Conservation (phyloP, 2,329 filamentous ascomycete genomes). For the Dactylellina parvicollis region DNA sequence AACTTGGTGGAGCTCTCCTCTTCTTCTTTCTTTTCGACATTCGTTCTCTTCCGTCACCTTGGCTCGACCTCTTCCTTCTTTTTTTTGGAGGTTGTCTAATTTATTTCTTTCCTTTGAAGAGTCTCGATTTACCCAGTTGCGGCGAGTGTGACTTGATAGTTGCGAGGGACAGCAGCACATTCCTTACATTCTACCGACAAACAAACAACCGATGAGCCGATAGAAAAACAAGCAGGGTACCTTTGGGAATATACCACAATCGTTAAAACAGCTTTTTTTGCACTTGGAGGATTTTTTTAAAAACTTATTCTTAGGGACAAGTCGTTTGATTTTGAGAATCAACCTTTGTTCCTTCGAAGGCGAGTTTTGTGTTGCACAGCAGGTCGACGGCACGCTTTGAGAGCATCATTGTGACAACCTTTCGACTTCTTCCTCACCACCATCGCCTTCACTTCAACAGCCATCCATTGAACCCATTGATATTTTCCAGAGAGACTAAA, state of each 20-base stretch:
- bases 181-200: slow-evolving; percentile 25
- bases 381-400: slow-evolving; percentile 27
- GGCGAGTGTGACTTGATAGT: not conserved
- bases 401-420: slow-evolving; percentile 5
- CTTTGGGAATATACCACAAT: not conserved
- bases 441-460: not conserved
- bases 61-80: not conserved
- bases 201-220: slow-evolving; percentile 26
- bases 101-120: not conserved
- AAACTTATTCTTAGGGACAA: not conserved
- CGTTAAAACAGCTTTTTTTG: slow-evolving; percentile 5
- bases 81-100: not conserved
- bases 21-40: not conserved
- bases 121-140: not conserved
- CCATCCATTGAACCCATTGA: not conserved
- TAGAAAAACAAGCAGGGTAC: not conserved
- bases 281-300: not conserved
- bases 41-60: not conserved
- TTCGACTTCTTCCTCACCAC: slow-evolving; percentile 1
- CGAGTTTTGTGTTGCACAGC: slow-evolving; percentile 8
- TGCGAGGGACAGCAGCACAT: slow-evolving; percentile 10
- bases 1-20: slow-evolving; percentile 10
- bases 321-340: slow-evolving; percentile 33
- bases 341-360: not conserved
- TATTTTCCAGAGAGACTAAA: not conserved